Percentiles rank a stretch among this genome's conserved stretches.
phyloP scores from a whole-genome alignment of 2,329 filamentous ascomycete genomes.

The Nigrograna mackinnonii region DNA sequence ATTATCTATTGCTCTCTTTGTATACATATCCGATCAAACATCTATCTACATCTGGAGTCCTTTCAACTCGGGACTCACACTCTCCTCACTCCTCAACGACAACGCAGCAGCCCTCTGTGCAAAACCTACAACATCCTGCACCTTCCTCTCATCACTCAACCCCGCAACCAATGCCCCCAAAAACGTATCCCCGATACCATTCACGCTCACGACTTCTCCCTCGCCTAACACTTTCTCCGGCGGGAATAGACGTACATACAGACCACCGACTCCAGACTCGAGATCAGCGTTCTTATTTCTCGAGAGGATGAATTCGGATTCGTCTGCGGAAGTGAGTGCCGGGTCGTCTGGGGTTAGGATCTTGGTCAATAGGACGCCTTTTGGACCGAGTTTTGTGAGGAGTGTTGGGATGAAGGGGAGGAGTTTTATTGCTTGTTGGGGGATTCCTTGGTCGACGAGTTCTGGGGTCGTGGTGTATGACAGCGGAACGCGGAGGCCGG shows the following conservation, averaged over 20 bases:
- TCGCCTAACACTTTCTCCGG: conserved; percentile 63
- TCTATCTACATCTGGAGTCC: not conserved
- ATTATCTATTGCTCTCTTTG: too few species aligned
- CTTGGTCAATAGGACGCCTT: conserved; percentile 76
- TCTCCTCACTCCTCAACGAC: conserved; percentile 74
- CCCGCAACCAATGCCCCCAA: conserved; percentile 83
- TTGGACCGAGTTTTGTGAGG: conserved; percentile 77
- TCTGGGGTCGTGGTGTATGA: conserved; percentile 66
- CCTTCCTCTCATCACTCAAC: conserved; percentile 59
- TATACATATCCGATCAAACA: too few species aligned
- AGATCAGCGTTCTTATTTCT: conserved; percentile 55
- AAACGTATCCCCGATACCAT: conserved; percentile 93
- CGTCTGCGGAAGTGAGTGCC: conserved; percentile 64
- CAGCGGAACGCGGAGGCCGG: conserved; percentile 71
- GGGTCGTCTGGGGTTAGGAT: conserved; percentile 70
- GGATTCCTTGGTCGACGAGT: conserved; percentile 79
- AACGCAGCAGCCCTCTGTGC: conserved; percentile 81
- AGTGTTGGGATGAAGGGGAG: conserved; percentile 87
- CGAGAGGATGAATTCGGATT: conserved; percentile 72
- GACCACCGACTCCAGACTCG: conserved; percentile 65
- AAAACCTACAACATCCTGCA: conserved; percentile 70
- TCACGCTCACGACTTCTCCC: conserved; percentile 80
- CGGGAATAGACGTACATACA: conserved; percentile 79
- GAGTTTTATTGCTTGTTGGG: conserved; percentile 81
- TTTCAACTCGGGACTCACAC: conserved; percentile 65